Base-by-base conservation (phyloP, 306 rosid species). In the Spatholobus suberectus region DNA sequence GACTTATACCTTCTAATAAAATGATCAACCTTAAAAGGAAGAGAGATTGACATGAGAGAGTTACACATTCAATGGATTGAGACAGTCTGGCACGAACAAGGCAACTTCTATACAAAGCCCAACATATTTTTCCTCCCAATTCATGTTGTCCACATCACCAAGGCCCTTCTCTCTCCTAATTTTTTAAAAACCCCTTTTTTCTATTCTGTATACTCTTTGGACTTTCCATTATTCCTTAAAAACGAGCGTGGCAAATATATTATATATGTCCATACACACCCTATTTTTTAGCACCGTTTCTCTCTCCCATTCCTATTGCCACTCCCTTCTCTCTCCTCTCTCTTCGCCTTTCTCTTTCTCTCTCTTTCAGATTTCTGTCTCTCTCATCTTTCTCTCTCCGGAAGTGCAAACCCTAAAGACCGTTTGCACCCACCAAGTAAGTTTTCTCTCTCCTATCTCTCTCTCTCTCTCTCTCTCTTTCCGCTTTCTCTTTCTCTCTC, bases 361-460 rank as follows among this genome's bases (percentile, higher is more conserved):
- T 87, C 86, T 89, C 88, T 85, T 89, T 91, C 97, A 76, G 87
- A 78, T 83, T 74, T 80, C 87, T 83, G 82, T 83, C 82, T 86
- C 88, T 82, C 85, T 82, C 81, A 52, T 82, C 85, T 75, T 83
- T 87, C 89, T 94, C 98, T 90, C 97, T 91, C 97, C 98, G 88
- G 97, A 91, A 91, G 94, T 92, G 92, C 92, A 93, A 94, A 95
- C 97, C 97, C 97, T 91, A 90, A 93, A 93, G 98, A 88, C 93
- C 97, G 97, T 93, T 91, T 93, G 88, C 97, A 95, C 94, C 97
- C 91, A 95, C 94, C 89, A 90, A 95, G 98, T 93, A 93, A 95
- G 98, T 91, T 91, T 83, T 87, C 90, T 87, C 90, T 87, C 87
- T 86, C 89, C 92, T 94, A 89, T 88, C 86, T 83, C 89, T 79